Conservation (phyloP, 169 alveolate genomes). For the Cryptosporidium tyzzeri region DNA sequence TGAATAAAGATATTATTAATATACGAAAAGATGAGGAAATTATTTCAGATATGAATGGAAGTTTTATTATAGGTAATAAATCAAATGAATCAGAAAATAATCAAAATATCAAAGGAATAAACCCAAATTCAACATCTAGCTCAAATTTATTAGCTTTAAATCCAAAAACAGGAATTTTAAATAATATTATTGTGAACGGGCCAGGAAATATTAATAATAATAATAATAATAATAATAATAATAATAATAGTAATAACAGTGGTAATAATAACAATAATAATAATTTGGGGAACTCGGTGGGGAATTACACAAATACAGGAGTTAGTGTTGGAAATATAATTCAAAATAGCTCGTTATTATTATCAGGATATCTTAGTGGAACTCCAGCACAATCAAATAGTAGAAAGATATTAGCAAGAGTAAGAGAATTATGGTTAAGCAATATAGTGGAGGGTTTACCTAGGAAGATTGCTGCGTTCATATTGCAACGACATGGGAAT, state of each 20-base stretch:
- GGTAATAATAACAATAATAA: background rate
- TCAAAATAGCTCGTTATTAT: slow-evolving; percentile 59
- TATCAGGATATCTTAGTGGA: slow-evolving; percentile 68
- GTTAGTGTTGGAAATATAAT: slow-evolving; percentile 67
- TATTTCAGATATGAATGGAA: slow-evolving; percentile 17
- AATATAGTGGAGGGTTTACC: slow-evolving; percentile 67
- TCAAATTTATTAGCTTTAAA: background rate
- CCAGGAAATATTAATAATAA: background rate
- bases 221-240: background rate
- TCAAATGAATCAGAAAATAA: slow-evolving; percentile 14
- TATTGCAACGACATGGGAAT: slow-evolving; percentile 71
- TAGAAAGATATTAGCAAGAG: slow-evolving; percentile 70
- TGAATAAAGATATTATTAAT: slow-evolving; percentile 2
- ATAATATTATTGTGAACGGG: slow-evolving; percentile 20
- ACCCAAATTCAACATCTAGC: background rate
- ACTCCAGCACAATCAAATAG: slow-evolving; percentile 74
- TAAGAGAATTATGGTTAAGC: slow-evolving; percentile 71
- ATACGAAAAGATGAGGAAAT: slow-evolving; percentile 48
- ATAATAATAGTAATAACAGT: background rate
- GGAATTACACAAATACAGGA: slow-evolving; percentile 31
- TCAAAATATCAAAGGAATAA: slow-evolving; percentile 3
- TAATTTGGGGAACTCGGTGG: slow-evolving; percentile 6
- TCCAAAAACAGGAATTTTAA: background rate
- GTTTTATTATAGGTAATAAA: background rate
- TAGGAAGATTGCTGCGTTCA: slow-evolving; percentile 70